These are phyloP conservation scores for Colletotrichum plurivorum DNA, from an alignment of 2,329 filamentous ascomycete genomes.

Conservation along the genomic window DNA sequence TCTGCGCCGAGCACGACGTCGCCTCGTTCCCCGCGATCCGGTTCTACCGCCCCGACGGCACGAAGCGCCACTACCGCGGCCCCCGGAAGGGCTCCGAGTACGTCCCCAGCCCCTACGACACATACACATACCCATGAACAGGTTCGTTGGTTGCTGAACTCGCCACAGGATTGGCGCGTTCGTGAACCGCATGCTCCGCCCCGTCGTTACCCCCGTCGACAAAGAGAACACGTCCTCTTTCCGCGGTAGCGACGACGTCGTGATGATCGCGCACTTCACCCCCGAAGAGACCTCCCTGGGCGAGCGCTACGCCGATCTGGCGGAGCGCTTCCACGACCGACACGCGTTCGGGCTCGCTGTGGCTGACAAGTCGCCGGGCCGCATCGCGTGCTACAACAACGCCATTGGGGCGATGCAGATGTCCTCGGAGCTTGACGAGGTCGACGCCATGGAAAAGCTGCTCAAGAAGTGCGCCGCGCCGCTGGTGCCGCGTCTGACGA, in stretches of 20 bases:
- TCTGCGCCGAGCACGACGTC: conserved; percentile 59
- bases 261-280: conserved; percentile 57
- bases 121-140: neutral
- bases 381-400: conserved; percentile 58
- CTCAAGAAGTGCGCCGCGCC: conserved; percentile 55
- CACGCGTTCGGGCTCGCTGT: conserved; percentile 56
- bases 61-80: conserved; percentile 58
- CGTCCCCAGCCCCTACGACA: conserved; percentile 33
- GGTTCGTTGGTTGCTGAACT: neutral
- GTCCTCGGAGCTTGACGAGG: conserved; percentile 49
- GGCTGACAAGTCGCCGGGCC: conserved; percentile 37
- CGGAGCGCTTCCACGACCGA: conserved; percentile 55
- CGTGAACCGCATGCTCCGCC: conserved; percentile 47
- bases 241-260: conserved; percentile 55
- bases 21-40: conserved; percentile 63
- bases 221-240: conserved; percentile 50
- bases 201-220: conserved; percentile 47
- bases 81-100: conserved; percentile 55
- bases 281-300: conserved; percentile 47
- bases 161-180: conserved; percentile 47
- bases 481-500: conserved; percentile 60
- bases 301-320: conserved; percentile 50
- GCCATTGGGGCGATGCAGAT: conserved; percentile 52
- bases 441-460: conserved; percentile 53
- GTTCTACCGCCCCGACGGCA: conserved; percentile 53